A percentile compares a stretch with the other conserved stretches of the same genome.
These are phyloP conservation scores for Diaporthe eres DNA, from an alignment of 2,329 filamentous ascomycete genomes.

Conservation along the genomic window DNA sequence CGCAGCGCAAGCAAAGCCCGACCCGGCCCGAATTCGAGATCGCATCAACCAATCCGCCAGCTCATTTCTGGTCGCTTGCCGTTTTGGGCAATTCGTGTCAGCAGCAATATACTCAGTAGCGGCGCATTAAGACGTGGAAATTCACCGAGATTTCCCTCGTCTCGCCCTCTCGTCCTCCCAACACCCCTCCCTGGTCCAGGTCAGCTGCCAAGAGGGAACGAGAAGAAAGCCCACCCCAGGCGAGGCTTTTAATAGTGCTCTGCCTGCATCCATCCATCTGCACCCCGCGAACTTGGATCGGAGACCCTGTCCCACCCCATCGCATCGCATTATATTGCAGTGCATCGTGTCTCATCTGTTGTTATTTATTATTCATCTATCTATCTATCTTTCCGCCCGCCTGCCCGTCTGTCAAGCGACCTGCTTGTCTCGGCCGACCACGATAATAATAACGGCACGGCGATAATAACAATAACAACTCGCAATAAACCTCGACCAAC, in stretches of 20 bases:
- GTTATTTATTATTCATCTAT: not conserved
- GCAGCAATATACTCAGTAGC: slow-evolving; percentile 24
- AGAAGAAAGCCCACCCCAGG: not conserved
- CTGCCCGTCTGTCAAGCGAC: not conserved
- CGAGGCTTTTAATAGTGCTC: slow-evolving; percentile 32
- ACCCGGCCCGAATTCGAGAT: slow-evolving; percentile 24
- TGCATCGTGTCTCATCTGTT: slow-evolving; percentile 24
- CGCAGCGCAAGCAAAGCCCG: slow-evolving; percentile 30
- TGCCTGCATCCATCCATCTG: slow-evolving; percentile 26
- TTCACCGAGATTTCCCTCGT: slow-evolving; percentile 33
- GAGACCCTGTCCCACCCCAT: slow-evolving; percentile 19
- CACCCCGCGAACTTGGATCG: slow-evolving; percentile 34
- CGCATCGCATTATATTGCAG: slow-evolving; percentile 3
- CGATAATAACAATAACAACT: not conserved
- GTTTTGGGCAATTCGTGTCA: slow-evolving; percentile 18
- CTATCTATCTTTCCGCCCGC: not conserved
- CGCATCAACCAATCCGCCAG: slow-evolving; percentile 33
- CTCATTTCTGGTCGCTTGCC: slow-evolving; percentile 21
- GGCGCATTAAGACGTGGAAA: slow-evolving; percentile 26
- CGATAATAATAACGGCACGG: not conserved
- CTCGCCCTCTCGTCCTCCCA: not conserved
- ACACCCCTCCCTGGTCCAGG: slow-evolving; percentile 6
- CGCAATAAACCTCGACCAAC: not conserved
- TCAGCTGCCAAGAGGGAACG: slow-evolving; percentile 8
- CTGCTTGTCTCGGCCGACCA: slow-evolving; percentile 3